Base-by-base conservation (phyloP, 192 early-diverging fungal genomes). In the Haplosporangium gracile region DNA sequence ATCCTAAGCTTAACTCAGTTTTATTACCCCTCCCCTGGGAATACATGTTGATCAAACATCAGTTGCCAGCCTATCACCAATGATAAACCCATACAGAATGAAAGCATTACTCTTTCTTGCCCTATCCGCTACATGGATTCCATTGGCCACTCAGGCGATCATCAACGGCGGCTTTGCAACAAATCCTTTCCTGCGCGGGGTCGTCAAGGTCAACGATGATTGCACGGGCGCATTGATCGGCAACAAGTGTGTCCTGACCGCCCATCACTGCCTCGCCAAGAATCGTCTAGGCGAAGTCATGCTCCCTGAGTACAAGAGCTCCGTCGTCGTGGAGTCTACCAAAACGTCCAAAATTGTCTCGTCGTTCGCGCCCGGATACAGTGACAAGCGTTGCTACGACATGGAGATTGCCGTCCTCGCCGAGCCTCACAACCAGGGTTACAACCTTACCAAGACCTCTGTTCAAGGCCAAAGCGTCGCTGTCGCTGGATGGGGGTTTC, bases 171-270 rank as follows among this genome's bases (percentile, higher is more conserved):
- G 75, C 38, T 76, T 76, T 26, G 75, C 75, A 24, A 76, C 75
- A 47, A 11, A 6, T 24, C 63, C 75, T 8, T 68, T 68, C 40
- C 40, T 76, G n/a, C 5, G 2, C 0, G 75, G 75, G 9, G 55
- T 76, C 42, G 75, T 76, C 60, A 43, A 32, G 20, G 75, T 76
- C 40, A 76, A 76, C 15, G 75, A 76, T 45, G 75, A 76, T 15
- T 76, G 75, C 75, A 68, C 75, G 5, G 75, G 75, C 11, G 75
- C 75, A 2, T 68, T 76, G 16, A 24, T 76, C 24, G 75, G 75
- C 26, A 76, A 76, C 60, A 76, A 76, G 75, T 76, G 75, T 47
- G 60, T 76, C 38, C 60, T 76, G 29, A 76, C 75, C 7, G 75
- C 75, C 26, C 75, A 76, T 6, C 75, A 76, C 26, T 76, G 75